A percentile compares a stretch with the other conserved stretches of the same genome.
Evolutionary conservation across 805 yeast species (phyloP).

Genomic region (Zygoascus tannicola): DNA sequence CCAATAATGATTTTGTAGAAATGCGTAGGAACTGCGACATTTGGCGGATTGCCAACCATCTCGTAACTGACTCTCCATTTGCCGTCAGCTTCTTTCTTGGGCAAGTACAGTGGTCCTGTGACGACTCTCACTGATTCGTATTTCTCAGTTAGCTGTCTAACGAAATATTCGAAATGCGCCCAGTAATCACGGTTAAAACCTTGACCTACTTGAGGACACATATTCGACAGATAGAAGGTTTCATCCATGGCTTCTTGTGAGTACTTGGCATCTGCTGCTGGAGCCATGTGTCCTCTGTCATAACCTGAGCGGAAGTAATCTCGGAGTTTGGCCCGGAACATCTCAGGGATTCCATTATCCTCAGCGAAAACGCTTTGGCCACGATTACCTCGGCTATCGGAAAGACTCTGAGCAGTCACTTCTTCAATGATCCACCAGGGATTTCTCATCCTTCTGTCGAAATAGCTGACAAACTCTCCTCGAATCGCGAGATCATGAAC

Average conservation of each 20-base stretch:
- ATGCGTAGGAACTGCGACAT: conserved; percentile 94
- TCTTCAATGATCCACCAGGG: conserved; percentile 81
- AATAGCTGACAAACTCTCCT: conserved; percentile 75
- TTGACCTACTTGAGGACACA: conserved; percentile 95
- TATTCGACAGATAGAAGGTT: conserved; percentile 81
- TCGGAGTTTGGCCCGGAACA: conserved; percentile 63
- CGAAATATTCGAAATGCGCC: conserved; percentile 93
- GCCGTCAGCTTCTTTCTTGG: conserved; percentile 71
- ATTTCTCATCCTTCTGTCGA: conserved; percentile 72
- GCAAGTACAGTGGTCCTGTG: conserved; percentile 90
- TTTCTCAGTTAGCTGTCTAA: conserved; percentile 60
- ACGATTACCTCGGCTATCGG: conserved; percentile 46
- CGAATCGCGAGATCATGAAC: conserved; percentile 70
- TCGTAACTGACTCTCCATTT: conserved; percentile 81
- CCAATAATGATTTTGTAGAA: conserved; percentile 87
- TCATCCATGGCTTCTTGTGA: conserved; percentile 90
- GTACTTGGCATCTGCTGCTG: conserved; percentile 95
- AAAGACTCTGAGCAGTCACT: conserved; percentile 62
- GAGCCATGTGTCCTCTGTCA: conserved; percentile 95
- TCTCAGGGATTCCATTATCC: conserved; percentile 70
- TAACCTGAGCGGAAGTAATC: conserved; percentile 94
- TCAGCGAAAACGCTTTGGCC: conserved; percentile 76
- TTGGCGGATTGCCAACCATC: conserved; percentile 94
- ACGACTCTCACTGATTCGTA: conserved; percentile 74
- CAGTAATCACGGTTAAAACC: conserved; percentile 97